Evolutionary conservation across 768 basidiomycete species (phyloP).

Genomic region (Suillus subluteus): DNA sequence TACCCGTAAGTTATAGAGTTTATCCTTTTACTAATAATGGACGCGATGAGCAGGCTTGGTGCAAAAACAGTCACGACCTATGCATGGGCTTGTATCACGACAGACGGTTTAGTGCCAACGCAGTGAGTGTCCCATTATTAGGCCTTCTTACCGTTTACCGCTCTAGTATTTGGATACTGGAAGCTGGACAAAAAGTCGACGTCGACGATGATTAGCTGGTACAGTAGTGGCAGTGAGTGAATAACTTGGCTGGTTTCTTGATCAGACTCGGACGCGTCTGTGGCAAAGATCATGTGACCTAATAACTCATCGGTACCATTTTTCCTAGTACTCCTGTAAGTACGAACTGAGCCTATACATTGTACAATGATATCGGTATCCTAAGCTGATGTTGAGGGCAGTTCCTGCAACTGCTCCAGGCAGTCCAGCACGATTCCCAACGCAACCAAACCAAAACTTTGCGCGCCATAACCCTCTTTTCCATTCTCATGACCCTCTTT

Average conservation of each 20-base stretch:
- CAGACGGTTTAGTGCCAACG: background rate
- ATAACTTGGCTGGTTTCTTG: background rate
- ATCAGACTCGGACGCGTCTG: background rate
- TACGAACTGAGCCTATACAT: background rate
- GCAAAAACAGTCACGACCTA: background rate
- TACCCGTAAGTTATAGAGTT: background rate
- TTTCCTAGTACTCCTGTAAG: background rate
- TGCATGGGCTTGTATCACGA: background rate
- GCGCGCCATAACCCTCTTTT: conserved; percentile 48
- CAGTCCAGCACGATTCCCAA: conserved; percentile 62
- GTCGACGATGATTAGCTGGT: background rate
- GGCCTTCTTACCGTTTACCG: background rate
- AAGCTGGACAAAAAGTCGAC: background rate
- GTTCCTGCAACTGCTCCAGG: conserved; percentile 43
- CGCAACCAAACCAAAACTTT: conserved; percentile 72
- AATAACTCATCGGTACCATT: background rate
- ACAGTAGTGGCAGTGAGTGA: background rate
- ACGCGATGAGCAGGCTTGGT: background rate
- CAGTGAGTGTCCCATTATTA: no score
- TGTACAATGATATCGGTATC: background rate
- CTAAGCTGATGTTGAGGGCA: background rate
- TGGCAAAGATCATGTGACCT: background rate
- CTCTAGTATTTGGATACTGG: background rate
- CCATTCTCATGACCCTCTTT: conserved; percentile 38
- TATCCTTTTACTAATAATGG: background rate